Conservation (phyloP, 2,329 filamentous ascomycete species). For the Xylariaceae sp. region DNA sequence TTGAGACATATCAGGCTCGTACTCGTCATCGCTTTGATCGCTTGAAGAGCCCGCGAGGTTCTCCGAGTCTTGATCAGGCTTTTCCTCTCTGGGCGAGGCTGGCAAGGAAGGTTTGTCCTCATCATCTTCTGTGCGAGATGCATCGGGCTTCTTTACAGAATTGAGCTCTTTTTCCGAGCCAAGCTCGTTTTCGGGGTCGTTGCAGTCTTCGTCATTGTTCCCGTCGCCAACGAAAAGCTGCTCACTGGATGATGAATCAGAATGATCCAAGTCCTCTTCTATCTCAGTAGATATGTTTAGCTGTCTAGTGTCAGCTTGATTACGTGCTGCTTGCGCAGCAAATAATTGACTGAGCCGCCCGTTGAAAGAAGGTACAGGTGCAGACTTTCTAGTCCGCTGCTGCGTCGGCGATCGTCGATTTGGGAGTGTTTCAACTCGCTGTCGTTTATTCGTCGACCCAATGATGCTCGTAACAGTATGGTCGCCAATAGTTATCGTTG, state of each 20-base stretch:
- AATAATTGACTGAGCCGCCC: constrained; percentile 43
- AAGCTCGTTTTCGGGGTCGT: constrained; percentile 13
- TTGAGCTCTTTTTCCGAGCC: no score
- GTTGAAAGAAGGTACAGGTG: constrained; percentile 40
- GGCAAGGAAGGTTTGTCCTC: constrained; percentile 16
- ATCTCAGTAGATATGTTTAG: constrained; percentile 11
- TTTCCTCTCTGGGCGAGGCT: constrained; percentile 10
- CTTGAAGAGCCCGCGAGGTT: constrained; percentile 7
- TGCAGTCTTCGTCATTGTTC: constrained; percentile 22
- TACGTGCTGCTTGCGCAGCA: constrained; percentile 33
- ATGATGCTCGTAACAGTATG: constrained; percentile 63
- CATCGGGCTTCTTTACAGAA: no score
- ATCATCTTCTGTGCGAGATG: constrained; percentile 24
- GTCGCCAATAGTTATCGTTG: constrained; percentile 71
- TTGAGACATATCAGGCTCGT: constrained; percentile 54
- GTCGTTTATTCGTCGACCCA: constrained; percentile 52
- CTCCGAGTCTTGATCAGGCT: constrained; percentile 12
- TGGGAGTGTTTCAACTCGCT: constrained; percentile 37
- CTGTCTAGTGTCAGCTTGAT: constrained; percentile 11
- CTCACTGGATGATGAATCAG: constrained; percentile 27
- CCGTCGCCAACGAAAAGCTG: constrained; percentile 29
- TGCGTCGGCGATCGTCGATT: constrained; percentile 28
- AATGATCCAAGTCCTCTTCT: constrained; percentile 16
- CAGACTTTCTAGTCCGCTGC: constrained; percentile 21
- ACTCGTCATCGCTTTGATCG: constrained; percentile 32